Evolutionary conservation across 2,329 filamentous ascomycete species (phyloP).

Genomic region (Pseudopyricularia cyperi): DNA sequence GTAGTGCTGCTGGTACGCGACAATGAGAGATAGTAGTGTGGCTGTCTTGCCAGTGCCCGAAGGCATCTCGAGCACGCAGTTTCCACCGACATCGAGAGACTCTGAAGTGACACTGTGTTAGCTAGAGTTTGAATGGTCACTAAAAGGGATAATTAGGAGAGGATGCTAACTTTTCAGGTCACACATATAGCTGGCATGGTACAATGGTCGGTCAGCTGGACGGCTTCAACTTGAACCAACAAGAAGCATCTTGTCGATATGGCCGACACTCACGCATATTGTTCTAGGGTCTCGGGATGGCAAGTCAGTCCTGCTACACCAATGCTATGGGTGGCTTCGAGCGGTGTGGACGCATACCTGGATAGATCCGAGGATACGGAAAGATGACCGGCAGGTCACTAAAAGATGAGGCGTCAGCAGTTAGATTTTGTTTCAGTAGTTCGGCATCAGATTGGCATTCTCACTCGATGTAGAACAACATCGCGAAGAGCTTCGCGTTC

Average conservation of each 20-base stretch:
- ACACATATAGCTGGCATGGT: conserved; percentile 35
- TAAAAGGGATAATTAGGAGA: not conserved
- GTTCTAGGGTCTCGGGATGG: conserved; percentile 20
- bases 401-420: not conserved
- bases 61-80: conserved; percentile 97
- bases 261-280: conserved; percentile 30
- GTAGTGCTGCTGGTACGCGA: conserved; percentile 91
- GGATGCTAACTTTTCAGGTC: conserved; percentile 34
- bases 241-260: not conserved
- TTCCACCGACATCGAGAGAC: conserved; percentile 85
- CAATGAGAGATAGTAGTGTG: conserved; percentile 84
- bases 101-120: conserved; percentile 17
- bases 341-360: conserved; percentile 7
- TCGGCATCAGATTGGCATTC: not conserved
- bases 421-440: not conserved
- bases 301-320: too few species aligned
- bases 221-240: too few species aligned
- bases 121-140: not conserved
- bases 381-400: conserved; percentile 45
- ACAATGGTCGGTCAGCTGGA: not conserved
- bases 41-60: conserved; percentile 97
- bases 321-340: too few species aligned
- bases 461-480: not conserved
- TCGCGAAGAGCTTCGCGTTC: not conserved
- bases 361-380: conserved; percentile 44